These are phyloP conservation scores for Noccaea bulbosa DNA, from an alignment of 345 rosid genomes.

Conservation along the genomic window DNA sequence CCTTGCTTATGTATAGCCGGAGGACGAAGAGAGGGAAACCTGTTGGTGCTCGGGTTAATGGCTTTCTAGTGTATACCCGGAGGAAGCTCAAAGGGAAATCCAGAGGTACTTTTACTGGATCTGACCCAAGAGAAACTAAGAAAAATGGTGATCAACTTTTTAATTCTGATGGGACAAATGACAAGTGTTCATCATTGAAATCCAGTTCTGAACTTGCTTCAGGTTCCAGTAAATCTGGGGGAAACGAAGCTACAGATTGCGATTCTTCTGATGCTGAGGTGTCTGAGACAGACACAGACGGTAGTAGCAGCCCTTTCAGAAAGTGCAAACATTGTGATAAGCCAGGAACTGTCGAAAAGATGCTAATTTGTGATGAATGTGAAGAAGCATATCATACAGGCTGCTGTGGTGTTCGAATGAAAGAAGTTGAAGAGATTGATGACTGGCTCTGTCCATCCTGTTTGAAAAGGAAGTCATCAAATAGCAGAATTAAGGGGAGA, in stretches of 20 bases:
- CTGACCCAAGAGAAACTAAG: constrained; percentile 41
- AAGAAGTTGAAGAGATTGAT: constrained; percentile 52
- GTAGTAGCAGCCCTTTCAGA: constrained; percentile 46
- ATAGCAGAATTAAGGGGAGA: constrained; percentile 46
- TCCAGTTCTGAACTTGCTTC: constrained; percentile 58
- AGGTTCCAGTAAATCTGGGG: constrained; percentile 53
- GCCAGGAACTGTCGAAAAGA: constrained; percentile 50
- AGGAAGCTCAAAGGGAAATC: constrained; percentile 49
- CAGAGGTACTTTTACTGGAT: constrained; percentile 42
- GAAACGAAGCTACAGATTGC: constrained; percentile 63
- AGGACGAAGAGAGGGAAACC: constrained; percentile 52
- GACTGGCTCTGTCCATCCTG: constrained; percentile 90
- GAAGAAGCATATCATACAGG: constrained; percentile 79
- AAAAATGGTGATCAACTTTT: constrained; percentile 4
- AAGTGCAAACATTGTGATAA: constrained; percentile 71
- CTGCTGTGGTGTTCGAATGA: constrained; percentile 67
- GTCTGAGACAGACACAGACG: constrained; percentile 44
- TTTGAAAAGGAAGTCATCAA: constrained; percentile 55
- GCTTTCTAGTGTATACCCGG: constrained; percentile 50
- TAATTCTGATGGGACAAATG: constrained; percentile 53
- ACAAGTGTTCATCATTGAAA: constrained; percentile 68
- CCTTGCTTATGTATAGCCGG: constrained; percentile 47
- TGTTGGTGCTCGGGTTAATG: constrained; percentile 43
- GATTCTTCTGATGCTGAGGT: constrained; percentile 61
- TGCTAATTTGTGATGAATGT: constrained; percentile 90